Conservation (phyloP, 2,329 filamentous ascomycete genomes). For the Stachybotrys chlorohalonatus region DNA sequence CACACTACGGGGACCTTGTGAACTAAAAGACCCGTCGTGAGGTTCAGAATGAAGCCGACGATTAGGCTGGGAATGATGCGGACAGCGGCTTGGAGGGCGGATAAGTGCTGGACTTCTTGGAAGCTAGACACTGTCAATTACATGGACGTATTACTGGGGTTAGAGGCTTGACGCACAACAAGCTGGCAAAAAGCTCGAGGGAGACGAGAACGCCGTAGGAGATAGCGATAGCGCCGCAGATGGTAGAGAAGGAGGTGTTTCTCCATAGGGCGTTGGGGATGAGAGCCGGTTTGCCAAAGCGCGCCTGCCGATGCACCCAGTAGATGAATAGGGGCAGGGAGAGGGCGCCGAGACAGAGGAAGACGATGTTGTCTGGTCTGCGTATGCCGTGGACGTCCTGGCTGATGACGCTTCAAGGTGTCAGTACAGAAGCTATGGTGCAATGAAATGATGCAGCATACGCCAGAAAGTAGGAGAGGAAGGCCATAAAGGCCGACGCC, state of each 20-base stretch:
- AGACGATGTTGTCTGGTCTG: slow-evolving; percentile 31
- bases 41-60: slow-evolving; percentile 31
- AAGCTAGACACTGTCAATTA: slow-evolving; percentile 25
- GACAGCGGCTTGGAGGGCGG: slow-evolving; percentile 34
- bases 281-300: slow-evolving; percentile 36
- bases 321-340: slow-evolving; percentile 38
- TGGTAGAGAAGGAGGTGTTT: slow-evolving; percentile 44
- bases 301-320: slow-evolving; percentile 44
- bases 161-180: slow-evolving; percentile 30
- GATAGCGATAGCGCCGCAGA: slow-evolving; percentile 41
- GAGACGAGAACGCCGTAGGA: slow-evolving; percentile 34
- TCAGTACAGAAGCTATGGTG: not conserved
- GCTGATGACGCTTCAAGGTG: slow-evolving; percentile 20
- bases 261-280: slow-evolving; percentile 56
- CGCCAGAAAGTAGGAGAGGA: slow-evolving; percentile 45
- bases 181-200: slow-evolving; percentile 36
- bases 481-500: slow-evolving; percentile 34
- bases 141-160: not conserved
- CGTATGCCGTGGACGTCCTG: slow-evolving; percentile 29
- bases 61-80: slow-evolving; percentile 35
- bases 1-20: slow-evolving; percentile 29
- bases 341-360: slow-evolving; percentile 32
- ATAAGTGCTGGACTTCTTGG: slow-evolving; percentile 37
- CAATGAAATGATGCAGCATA: slow-evolving; percentile 18
- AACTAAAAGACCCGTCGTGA: slow-evolving; percentile 35